Base-by-base conservation (phyloP, 768 basidiomycete species). In the Grammothele lineata region DNA sequence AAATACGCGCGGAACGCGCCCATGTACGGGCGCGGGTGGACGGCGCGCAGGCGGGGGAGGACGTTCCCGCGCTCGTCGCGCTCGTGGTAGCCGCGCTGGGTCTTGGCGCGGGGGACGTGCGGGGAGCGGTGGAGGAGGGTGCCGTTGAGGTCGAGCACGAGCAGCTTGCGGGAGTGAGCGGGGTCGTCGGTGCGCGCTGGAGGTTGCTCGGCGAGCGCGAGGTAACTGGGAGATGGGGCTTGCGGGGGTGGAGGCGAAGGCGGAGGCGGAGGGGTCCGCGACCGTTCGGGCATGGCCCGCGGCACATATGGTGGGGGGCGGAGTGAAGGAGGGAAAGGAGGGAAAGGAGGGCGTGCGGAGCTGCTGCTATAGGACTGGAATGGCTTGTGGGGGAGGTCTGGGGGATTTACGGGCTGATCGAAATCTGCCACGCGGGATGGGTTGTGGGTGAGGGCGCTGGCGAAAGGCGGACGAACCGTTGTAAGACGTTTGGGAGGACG, bases 61-160 rank as follows among this genome's bases (percentile, higher is more conserved):
- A 25, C 24, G 1, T 34, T 37, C 3, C 53, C 55, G 26, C 45
- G 26, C 2, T 35, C 36, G 14, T 56, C 51, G 22, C 50, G 50
- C 10, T 46, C 50, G 5, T 46, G 26, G 6, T 34, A 12, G 30
- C 40, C 30, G 1, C 23, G 22, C 30, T 19, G 39, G 8, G 14
- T 19, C 47, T 35, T 45, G 1, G 47, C 19, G 2, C 40, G 43
- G 17, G 24, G 24, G 1, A 41, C 24, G 43, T 71, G 74, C 0
- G 73, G 65, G 5, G 80, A 72, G 24, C 87, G 82, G 24, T 78
- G 69, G 21, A 90, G 72, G 14, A 90, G 75, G 0, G 85, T 81
- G 12, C 87, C 87, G 53, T 90, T 87, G 22, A 87, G 69, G 60
- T 91, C 87, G 6, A 91, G 73, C 4, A 90, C 72, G 40, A 90